These are phyloP conservation scores for Phytophthora ramorum DNA, from an alignment of 352 stramenopile genomes.

Conservation along the genomic window DNA sequence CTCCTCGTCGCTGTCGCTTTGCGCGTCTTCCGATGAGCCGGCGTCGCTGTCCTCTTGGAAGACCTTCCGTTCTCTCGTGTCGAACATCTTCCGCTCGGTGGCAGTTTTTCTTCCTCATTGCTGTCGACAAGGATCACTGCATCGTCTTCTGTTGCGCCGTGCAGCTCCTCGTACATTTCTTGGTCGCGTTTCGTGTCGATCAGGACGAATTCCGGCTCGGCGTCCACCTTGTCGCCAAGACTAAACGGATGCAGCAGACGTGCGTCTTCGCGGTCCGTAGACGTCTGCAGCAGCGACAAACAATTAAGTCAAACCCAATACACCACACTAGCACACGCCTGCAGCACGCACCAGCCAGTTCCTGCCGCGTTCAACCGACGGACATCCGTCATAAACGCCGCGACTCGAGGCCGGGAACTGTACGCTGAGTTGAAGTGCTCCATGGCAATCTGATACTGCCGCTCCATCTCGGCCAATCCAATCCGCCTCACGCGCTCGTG, in stretches of 20 bases:
- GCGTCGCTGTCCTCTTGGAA: conserved; percentile 7
- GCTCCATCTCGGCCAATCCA: conserved; percentile 48
- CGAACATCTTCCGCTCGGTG: conserved; percentile 3
- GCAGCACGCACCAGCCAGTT: conserved; percentile 59
- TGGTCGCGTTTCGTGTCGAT: conserved; percentile 38
- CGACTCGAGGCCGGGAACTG: conserved; percentile 35
- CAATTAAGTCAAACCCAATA: conserved; percentile 6
- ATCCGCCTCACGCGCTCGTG: conserved; percentile 47
- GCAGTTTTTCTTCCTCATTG: neutral
- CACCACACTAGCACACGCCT: conserved; percentile 1
- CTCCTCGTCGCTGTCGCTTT: conserved; percentile 17
- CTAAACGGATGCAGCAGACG: conserved; percentile 41
- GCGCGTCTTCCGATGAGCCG: neutral
- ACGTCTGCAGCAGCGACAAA: conserved; percentile 31
- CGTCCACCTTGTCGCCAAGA: conserved; percentile 28
- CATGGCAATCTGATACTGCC: conserved; percentile 63
- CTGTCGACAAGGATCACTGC: conserved; percentile 1
- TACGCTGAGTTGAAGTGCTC: conserved; percentile 68
- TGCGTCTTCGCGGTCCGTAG: conserved; percentile 45
- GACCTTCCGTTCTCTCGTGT: conserved; percentile 4
- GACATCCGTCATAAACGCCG: conserved; percentile 38
- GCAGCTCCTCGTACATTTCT: conserved; percentile 23
- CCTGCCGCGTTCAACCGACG: conserved; percentile 44
- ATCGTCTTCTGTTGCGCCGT: conserved; percentile 1
- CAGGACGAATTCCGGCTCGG: conserved; percentile 39